Evolutionary conservation across 176 grass and related monocot species (phyloP).

Genomic region (Hordeum marinum): DNA sequence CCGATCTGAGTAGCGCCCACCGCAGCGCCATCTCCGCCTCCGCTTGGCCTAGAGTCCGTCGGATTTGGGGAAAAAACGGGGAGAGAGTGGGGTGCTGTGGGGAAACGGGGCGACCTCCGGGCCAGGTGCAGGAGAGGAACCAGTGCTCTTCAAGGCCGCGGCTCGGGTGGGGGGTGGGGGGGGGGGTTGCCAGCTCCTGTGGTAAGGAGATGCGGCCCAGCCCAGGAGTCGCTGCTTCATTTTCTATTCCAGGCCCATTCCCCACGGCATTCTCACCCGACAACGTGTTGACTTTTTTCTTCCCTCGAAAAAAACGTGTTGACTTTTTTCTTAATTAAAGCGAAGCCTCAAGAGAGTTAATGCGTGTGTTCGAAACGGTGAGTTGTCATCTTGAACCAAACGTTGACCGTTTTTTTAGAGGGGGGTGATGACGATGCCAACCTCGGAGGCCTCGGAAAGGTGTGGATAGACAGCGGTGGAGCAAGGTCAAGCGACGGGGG

Average conservation of each 20-base stretch:
- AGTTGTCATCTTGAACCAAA: too few species aligned
- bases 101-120: slow-evolving; percentile 25
- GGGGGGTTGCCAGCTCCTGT: background rate
- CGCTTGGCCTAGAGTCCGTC: background rate
- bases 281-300: background rate
- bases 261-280: background rate
- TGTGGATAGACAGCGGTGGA: too few species aligned
- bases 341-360: too few species aligned
- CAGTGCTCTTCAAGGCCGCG: slow-evolving; percentile 9
- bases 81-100: background rate
- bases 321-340: too few species aligned
- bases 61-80: slow-evolving; percentile 23
- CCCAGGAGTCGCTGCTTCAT: background rate
- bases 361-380: too few species aligned
- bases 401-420: too few species aligned
- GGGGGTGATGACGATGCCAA: too few species aligned
- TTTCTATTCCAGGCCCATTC: background rate
- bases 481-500: too few species aligned
- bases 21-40: slow-evolving; percentile 54
- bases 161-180: too few species aligned
- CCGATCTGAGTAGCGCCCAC: slow-evolving; percentile 45
- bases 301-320: too few species aligned
- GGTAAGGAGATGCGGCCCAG: background rate
- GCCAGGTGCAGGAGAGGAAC: slow-evolving; percentile 16
- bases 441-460: too few species aligned